Base-by-base conservation (phyloP, 148 eudicot species). In the Tetragonia tetragonoides region DNA sequence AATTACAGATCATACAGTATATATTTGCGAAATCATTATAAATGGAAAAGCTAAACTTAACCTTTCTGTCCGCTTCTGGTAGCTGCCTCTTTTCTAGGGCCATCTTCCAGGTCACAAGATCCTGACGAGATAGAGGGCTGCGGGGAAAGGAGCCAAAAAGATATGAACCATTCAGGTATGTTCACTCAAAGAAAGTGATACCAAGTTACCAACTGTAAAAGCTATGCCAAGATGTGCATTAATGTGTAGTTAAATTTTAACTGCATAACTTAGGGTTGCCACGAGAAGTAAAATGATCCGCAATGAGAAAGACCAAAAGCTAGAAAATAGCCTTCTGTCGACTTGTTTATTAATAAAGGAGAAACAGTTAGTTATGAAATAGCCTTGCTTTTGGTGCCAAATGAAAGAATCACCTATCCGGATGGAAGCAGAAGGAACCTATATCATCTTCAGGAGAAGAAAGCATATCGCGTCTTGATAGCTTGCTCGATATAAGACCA, bases 21-120 rank as follows among this genome's bases (percentile, higher is more conserved):
- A 41, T 42, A 18, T 16, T 6, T 71, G 9, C 20, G 12, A 63
- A 73, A 67, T 56, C 68, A 4, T 65, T 10, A 49, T 10, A 49
- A 49, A 64, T 1, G 28, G 39, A 39, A 10, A 60, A 61, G 47
- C 38, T 62, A 56, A 68, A 24, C n/a, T n/a, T 28, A 78, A 95
- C 99, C 99, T 88, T 88, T 86, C 74, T 88, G 84, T 90, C 96
- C 76, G 89, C 89, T 80, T 85, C 88, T 75, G 97, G 97, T 64
- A 95, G 89, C 87, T 89, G 88, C 79, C 81, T 89, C 86, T 93
- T 93, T 79, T 93, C 99, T 47, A 93, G 69, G 66, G 92, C 93
- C 91, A 95, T 91, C 89, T 93, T 95, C 99, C 99, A 95, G 72
- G 94, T 89, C 78, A 95, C 94, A 74, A 95, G 93, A 87, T 95